Evolutionary conservation across 257 asterid genomes (phyloP), one percentile per base, ranked within the genome.

Genomic region (Solanum chaucha): DNA sequence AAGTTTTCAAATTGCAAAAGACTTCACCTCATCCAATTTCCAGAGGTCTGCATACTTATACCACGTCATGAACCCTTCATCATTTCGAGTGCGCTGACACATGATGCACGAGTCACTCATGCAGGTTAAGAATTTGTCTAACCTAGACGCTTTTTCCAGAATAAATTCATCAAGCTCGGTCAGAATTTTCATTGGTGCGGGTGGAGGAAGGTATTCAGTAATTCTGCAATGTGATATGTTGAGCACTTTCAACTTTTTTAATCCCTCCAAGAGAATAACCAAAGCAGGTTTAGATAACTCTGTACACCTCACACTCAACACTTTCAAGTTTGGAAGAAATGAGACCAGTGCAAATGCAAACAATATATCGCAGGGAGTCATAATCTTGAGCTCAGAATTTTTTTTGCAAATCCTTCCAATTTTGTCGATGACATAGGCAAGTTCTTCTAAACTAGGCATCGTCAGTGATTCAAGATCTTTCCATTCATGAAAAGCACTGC

Each of bases 51-150:
- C 98, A 70, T 94, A 96, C 90, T 88, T 94, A 90, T 94, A 92
- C 98, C 98, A 96, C 93, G 98, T 92, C 35, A 96, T 88, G 86
- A 93, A 86, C 82, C 98, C 98, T 65, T 94, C 96, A 20, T 96
- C 98, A 6, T 80, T 71, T 93, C 88, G 92, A 0, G 95, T 90
- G 11, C 95, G 91, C 67, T 94, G 91, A 85, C 98, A 96, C 93
- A 90, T 93, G 32, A 87, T 75, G 91, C 98, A 94, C 3, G 93
- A 83, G 19, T 89, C 90, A 5, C 86, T 83, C 94, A 92, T 92
- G 91, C 98, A 96, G 4, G 94, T 93, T 5, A 91, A 1, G 17
- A 96, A 93, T 59, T 77, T 88, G 87, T 88, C 89, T 86, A 94
- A 86, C 91, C 92, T 87, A 2, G 92, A 88, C 5, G 92, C 90